phyloP scores from a whole-genome alignment of 2,329 filamentous ascomycete genomes.

The Neonectria magnoliae region DNA sequence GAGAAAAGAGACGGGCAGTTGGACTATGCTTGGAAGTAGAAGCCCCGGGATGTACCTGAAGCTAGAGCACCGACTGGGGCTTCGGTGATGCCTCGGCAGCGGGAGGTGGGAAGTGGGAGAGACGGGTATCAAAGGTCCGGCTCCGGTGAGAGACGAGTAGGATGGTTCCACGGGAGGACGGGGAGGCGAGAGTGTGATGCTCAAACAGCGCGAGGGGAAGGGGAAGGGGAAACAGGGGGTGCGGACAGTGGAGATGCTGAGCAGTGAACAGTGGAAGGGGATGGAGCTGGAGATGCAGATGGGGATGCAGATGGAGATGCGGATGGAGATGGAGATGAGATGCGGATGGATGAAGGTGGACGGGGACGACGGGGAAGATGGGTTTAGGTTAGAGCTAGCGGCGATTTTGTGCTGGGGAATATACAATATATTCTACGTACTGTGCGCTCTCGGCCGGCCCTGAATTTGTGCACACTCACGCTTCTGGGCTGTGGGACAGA shows the following conservation, averaged over 20 bases:
- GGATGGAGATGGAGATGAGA: not conserved
- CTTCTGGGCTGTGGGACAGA: not conserved
- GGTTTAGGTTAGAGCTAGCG: not conserved
- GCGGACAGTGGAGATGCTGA: too few species aligned
- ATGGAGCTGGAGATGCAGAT: not conserved
- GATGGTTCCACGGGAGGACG: not conserved
- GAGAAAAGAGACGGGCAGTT: not conserved
- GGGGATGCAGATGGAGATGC: not conserved
- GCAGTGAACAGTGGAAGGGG: not conserved
- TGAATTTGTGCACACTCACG: not conserved
- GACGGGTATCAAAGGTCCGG: not conserved
- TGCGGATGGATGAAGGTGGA: not conserved
- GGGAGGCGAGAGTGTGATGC: not conserved
- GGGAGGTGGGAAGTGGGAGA: not conserved
- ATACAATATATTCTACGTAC: too few species aligned
- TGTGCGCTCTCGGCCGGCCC: not conserved
- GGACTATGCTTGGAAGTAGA: not conserved
- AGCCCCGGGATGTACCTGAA: not conserved
- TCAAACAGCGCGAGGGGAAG: not conserved
- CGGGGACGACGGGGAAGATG: not conserved
- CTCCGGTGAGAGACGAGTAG: not conserved
- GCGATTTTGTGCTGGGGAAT: not conserved
- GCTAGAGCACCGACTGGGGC: not conserved
- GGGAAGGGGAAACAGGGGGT: not conserved
- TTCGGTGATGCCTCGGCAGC: not conserved